Percentiles rank a stretch among this genome's conserved stretches.
These are phyloP conservation scores for Microcos paniculata DNA, from an alignment of 345 rosid species.

Conservation along the genomic window DNA sequence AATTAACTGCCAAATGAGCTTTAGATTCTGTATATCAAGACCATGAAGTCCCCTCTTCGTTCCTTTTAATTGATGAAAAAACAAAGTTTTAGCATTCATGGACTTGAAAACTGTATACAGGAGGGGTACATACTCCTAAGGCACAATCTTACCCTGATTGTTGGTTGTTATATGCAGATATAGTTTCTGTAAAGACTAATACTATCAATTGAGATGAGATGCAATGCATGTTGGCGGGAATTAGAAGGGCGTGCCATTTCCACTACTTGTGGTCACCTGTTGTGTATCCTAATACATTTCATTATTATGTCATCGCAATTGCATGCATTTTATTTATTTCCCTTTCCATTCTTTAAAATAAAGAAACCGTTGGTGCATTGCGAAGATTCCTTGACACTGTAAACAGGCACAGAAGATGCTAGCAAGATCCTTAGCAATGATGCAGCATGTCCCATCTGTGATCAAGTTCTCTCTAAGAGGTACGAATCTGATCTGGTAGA, in stretches of 20 bases:
- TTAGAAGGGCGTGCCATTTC: conserved; percentile 86
- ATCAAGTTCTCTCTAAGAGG: conserved; percentile 98
- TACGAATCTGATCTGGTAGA: conserved; percentile 6
- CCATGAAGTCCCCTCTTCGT: not conserved
- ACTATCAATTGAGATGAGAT: conserved; percentile 66
- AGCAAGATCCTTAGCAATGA: conserved; percentile 83
- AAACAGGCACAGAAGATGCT: conserved; percentile 88
- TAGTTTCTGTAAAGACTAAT: conserved; percentile 16
- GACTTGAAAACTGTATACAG: not conserved
- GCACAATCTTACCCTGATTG: conserved; percentile 2
- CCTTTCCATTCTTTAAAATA: conserved; percentile 8
- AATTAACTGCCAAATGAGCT: not conserved
- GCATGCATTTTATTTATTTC: not conserved
- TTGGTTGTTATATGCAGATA: conserved; percentile 12
- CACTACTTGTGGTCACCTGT: conserved; percentile 88
- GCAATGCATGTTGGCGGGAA: conserved; percentile 97
- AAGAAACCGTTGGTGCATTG: conserved; percentile 11
- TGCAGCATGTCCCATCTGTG: conserved; percentile 92
- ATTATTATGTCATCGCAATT: not conserved
- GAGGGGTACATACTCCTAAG: not conserved
- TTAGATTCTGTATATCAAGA: not conserved
- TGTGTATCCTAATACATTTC: conserved; percentile 60
- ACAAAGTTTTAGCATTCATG: not conserved
- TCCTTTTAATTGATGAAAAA: not conserved
- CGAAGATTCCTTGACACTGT: conserved; percentile 41